Base-by-base conservation (phyloP, 2,329 filamentous ascomycete species). In the Acarospora socialis region DNA sequence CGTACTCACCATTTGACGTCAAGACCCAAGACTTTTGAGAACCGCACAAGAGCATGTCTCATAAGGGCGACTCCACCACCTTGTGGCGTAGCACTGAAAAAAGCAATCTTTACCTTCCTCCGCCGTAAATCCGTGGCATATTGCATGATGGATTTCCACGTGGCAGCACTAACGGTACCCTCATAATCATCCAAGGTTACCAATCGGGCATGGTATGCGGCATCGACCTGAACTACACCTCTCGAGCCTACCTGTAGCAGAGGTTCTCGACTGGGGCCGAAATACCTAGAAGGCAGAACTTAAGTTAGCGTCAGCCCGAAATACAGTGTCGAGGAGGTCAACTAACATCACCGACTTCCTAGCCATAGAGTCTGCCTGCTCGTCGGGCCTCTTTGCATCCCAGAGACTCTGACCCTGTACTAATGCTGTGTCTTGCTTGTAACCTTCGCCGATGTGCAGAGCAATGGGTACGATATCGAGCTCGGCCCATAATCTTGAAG, bases 51-150 rank as follows among this genome's bases (percentile, higher is more conserved):
- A 7, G 81, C 77, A 51, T 87, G 81, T 16, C 81, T 66, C 81
- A 87, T 87, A 30, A 86, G 60, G 4, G 80, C 80, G 6, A 87
- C 81, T 24, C 81, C 80, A 30, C 81, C 81, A n/a, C 81, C 80
- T 48, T 86, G 80, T 2, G 80, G 80, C 1, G 80, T 86, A 33
- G 73, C 72, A 49, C 77, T 83, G 62, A 86, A 84, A 55, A 83
- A 84, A 2, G 78, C 79, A 44, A 84, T 65, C 48, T 73, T 78
- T 37, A 70, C 66, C 35, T 77, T 73, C 30, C 70, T 66, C 35
- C 63, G 49, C 42, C 75, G 76, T 28, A 84, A 61, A 17, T 71
- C 65, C 21, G 67, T 54, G 28, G 71, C 75, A 43, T 69, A 82
- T 30, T 71, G 61, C 46, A 75, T 58, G 23, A 74, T 70, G 1